Percentiles rank a stretch among this genome's conserved stretches.
Evolutionary conservation across 176 grass and related monocot species (phyloP).

Genomic region (Phyllostachys edulis): DNA sequence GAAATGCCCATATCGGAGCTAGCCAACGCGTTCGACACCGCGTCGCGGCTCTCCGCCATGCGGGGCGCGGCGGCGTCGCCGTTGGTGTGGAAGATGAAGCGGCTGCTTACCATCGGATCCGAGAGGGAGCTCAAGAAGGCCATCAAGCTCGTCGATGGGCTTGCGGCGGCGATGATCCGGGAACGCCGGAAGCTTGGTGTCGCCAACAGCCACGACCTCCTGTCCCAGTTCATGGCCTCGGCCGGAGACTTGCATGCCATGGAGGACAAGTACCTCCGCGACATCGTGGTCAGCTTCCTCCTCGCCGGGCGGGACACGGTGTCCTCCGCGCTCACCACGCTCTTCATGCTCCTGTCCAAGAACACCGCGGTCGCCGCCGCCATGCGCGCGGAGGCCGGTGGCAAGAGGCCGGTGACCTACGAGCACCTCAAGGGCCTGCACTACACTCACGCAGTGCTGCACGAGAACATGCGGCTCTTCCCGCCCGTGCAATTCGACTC

Average conservation of each 20-base stretch:
- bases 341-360: background rate
- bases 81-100: slow-evolving; percentile 59
- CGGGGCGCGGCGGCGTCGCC: slow-evolving; percentile 41
- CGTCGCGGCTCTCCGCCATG: slow-evolving; percentile 50
- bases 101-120: slow-evolving; percentile 57
- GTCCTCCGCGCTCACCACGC: too few relatives aligned
- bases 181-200: slow-evolving; percentile 56
- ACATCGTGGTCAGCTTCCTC: too few relatives aligned
- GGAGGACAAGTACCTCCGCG: slow-evolving; percentile 46
- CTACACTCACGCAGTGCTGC: slow-evolving; percentile 58
- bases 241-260: background rate
- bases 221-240: slow-evolving; percentile 73
- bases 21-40: slow-evolving; percentile 63
- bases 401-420: background rate
- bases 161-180: slow-evolving; percentile 57
- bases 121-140: slow-evolving; percentile 61
- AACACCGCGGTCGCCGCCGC: slow-evolving; percentile 34
- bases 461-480: slow-evolving; percentile 73
- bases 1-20: slow-evolving; percentile 53
- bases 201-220: slow-evolving; percentile 53
- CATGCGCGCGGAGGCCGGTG: slow-evolving; percentile 49
- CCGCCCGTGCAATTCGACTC: slow-evolving; percentile 87
- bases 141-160: slow-evolving; percentile 46
- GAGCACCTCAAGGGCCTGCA: slow-evolving; percentile 42
- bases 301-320: too few relatives aligned